Conservation (phyloP, 1,284 basidiomycete species). For the Leucoagaricus sp. region DNA sequence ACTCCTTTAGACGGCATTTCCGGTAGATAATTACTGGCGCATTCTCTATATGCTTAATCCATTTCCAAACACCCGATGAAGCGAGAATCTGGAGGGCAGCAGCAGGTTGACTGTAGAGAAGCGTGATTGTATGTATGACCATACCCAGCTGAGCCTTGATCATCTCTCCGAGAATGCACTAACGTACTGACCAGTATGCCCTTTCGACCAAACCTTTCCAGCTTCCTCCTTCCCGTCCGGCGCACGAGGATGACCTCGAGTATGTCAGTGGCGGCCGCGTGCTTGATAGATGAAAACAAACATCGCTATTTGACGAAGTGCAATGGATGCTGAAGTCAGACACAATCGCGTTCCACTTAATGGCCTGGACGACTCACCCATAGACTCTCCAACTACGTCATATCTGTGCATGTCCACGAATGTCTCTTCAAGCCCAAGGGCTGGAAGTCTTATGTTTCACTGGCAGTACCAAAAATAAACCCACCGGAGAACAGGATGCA, state of each 20-base stretch:
- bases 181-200: slow-evolving; percentile 6
- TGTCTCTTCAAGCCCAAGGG: slow-evolving; percentile 58
- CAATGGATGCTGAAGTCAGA: too few species aligned
- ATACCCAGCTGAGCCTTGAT: too few species aligned
- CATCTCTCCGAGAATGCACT: too few species aligned
- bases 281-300: too few species aligned
- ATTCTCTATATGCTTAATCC: slow-evolving; percentile 60
- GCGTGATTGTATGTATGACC: slow-evolving; percentile 55
- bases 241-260: slow-evolving; percentile 6
- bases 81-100: slow-evolving; percentile 58
- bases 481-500: slow-evolving; percentile 46
- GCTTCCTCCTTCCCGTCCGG: slow-evolving; percentile 10
- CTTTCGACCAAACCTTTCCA: slow-evolving; percentile 12
- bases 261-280: neutral
- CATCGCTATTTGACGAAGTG: slow-evolving; percentile 44
- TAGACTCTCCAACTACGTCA: slow-evolving; percentile 26
- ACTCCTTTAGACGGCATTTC: too few species aligned
- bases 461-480: too few species aligned
- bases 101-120: slow-evolving; percentile 63
- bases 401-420: slow-evolving; percentile 55
- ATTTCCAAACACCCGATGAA: slow-evolving; percentile 55
- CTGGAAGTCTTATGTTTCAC: slow-evolving; percentile 38
- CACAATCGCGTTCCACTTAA: too few species aligned
- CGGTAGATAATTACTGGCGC: too few species aligned
- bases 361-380: too few species aligned